These are phyloP conservation scores for Ceratobasidium sp. DNA, from an alignment of 1,284 basidiomycete species.

Conservation along the genomic window DNA sequence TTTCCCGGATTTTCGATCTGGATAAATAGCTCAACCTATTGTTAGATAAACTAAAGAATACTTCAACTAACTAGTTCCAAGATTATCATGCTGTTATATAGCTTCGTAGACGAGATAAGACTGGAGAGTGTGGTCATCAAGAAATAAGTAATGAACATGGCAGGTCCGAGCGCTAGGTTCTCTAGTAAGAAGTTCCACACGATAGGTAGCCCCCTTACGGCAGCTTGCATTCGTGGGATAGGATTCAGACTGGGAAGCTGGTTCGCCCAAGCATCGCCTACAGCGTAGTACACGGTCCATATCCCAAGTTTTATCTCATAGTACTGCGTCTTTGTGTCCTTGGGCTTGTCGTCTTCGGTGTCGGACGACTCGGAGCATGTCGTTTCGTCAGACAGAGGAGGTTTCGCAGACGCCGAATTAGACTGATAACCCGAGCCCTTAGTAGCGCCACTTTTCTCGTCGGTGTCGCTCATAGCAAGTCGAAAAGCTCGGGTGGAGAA, in stretches of 20 bases:
- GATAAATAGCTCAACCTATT: background rate
- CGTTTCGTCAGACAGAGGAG: conserved; percentile 1
- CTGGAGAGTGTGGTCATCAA: background rate
- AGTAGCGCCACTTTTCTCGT: background rate
- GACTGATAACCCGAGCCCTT: conserved; percentile 6
- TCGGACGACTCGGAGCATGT: background rate
- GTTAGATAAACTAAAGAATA: background rate
- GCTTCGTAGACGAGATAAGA: background rate
- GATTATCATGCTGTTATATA: conserved; percentile 20
- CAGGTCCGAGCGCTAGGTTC: conserved; percentile 11
- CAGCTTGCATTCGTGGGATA: background rate
- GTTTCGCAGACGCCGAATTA: conserved; percentile 3
- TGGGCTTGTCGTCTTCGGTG: background rate
- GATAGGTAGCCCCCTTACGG: conserved; percentile 6
- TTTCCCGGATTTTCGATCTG: conserved; percentile 6
- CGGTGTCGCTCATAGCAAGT: background rate
- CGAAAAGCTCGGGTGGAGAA: background rate
- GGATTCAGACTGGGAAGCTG: background rate
- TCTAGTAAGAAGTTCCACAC: conserved; percentile 35
- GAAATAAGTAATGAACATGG: conserved; percentile 21
- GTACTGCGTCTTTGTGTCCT: conserved; percentile 11
- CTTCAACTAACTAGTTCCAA: conserved; percentile 25
- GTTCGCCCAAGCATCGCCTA: background rate
- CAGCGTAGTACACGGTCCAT: conserved; percentile 30
- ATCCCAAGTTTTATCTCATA: conserved; percentile 3